Evolutionary conservation across 192 early-diverging fungal species (phyloP).

Genomic region (Funneliformis mosseae): DNA sequence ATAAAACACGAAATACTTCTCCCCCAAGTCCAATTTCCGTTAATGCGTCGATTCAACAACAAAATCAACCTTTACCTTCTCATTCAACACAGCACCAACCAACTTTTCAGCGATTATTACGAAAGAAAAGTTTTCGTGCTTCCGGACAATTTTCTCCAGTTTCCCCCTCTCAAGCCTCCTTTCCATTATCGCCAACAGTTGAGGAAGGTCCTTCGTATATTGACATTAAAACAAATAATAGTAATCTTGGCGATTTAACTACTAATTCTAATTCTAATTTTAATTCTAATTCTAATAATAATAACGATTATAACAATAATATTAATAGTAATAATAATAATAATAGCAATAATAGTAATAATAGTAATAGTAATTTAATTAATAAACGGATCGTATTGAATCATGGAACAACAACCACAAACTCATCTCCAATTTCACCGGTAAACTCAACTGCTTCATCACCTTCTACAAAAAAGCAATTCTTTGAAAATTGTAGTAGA

Average conservation of each 20-base stretch:
- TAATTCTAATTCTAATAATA: too few relatives aligned
- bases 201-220: neutral
- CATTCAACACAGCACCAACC: neutral
- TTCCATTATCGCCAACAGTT: neutral
- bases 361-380: neutral
- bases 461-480: slow-evolving; percentile 36
- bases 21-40: neutral
- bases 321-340: slow-evolving; percentile 11
- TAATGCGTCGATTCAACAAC: neutral
- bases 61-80: neutral
- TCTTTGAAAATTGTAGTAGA: slow-evolving; percentile 17
- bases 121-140: neutral
- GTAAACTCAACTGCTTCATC: slow-evolving; percentile 29
- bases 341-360: neutral
- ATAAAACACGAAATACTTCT: neutral
- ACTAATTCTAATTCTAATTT: too few relatives aligned
- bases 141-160: slow-evolving; percentile 1
- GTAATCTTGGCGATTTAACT: neutral
- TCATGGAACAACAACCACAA: neutral
- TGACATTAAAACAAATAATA: neutral
- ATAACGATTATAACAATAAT: neutral
- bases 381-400: neutral
- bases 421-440: neutral
- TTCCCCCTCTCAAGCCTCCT: neutral
- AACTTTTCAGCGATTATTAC: neutral